Conservation (phyloP, 148 eudicot genomes). For the Salicornia ramosissima region DNA sequence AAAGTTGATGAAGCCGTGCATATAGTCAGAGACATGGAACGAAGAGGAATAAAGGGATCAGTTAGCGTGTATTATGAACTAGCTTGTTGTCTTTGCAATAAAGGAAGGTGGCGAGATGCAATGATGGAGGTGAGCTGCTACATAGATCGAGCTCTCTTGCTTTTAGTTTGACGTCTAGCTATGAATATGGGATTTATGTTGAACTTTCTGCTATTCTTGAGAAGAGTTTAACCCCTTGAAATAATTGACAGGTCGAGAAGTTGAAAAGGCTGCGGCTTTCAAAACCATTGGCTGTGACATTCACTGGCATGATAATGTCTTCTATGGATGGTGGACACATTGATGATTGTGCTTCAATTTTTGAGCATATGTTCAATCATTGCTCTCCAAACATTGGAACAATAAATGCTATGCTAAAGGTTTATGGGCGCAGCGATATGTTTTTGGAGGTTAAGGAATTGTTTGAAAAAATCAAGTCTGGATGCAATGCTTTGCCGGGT, state of each 20-base stretch:
- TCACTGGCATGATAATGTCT: constrained; percentile 86
- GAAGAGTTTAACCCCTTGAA: background rate
- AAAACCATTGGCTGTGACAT: constrained; percentile 67
- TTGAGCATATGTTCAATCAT: constrained; percentile 46
- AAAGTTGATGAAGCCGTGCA: constrained; percentile 70
- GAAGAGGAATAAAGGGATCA: constrained; percentile 68
- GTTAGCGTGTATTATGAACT: constrained; percentile 87
- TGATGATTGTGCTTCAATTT: constrained; percentile 57
- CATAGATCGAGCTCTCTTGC: constrained; percentile 10
- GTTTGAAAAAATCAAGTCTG: constrained; percentile 51
- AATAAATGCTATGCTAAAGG: constrained; percentile 76
- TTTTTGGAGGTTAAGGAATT: constrained; percentile 75
- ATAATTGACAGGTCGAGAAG: constrained; percentile 61
- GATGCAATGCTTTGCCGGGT: constrained; percentile 19
- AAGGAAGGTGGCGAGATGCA: constrained; percentile 88
- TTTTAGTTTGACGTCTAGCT: background rate
- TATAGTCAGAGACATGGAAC: constrained; percentile 86
- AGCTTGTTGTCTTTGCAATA: constrained; percentile 84
- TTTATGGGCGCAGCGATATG: constrained; percentile 81
- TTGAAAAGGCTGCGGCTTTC: constrained; percentile 49
- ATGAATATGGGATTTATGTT: constrained; percentile 6
- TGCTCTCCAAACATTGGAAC: constrained; percentile 62
- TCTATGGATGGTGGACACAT: constrained; percentile 70
- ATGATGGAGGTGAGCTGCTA: constrained; percentile 54
- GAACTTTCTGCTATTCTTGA: constrained; percentile 7